Conservation (phyloP, 1,284 basidiomycete species). For the Afroboletus lepidellus region DNA sequence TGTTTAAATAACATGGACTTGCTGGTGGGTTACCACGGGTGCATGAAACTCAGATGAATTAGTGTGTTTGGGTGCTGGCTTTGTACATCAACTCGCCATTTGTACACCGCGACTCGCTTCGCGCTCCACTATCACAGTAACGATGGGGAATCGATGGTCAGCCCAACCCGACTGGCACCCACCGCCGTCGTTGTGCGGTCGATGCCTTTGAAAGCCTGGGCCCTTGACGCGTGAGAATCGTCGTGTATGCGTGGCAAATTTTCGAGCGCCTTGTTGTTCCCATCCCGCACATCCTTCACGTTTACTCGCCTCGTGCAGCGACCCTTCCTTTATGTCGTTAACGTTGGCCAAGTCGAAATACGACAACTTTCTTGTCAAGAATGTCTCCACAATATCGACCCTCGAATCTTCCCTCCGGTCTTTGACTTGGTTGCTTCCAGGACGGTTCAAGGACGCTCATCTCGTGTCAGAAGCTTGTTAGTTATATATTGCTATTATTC, state of each 20-base stretch:
- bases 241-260: slow-evolving; percentile 12
- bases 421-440: slow-evolving; percentile 92
- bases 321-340: slow-evolving; percentile 40
- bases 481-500: slow-evolving; percentile 38
- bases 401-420: slow-evolving; percentile 87
- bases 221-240: slow-evolving; percentile 7
- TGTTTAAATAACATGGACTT: slow-evolving; percentile 4
- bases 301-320: background rate
- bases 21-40: slow-evolving; percentile 7
- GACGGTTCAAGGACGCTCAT: slow-evolving; percentile 95
- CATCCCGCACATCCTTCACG: background rate
- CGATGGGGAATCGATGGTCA: background rate
- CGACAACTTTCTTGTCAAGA: slow-evolving; percentile 79
- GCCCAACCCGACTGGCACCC: too few species aligned
- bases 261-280: slow-evolving; percentile 1
- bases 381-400: slow-evolving; percentile 81
- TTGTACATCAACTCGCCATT: slow-evolving; percentile 22
- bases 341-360: slow-evolving; percentile 53
- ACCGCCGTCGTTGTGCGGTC: too few species aligned
- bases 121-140: background rate
- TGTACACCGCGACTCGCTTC: background rate
- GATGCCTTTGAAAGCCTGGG: too few species aligned
- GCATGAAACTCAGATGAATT: background rate
- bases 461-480: slow-evolving; percentile 87
- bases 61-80: slow-evolving; percentile 24